Evolutionary conservation across 805 yeast species (phyloP).

Genomic region (Saccharomycopsis sp.): DNA sequence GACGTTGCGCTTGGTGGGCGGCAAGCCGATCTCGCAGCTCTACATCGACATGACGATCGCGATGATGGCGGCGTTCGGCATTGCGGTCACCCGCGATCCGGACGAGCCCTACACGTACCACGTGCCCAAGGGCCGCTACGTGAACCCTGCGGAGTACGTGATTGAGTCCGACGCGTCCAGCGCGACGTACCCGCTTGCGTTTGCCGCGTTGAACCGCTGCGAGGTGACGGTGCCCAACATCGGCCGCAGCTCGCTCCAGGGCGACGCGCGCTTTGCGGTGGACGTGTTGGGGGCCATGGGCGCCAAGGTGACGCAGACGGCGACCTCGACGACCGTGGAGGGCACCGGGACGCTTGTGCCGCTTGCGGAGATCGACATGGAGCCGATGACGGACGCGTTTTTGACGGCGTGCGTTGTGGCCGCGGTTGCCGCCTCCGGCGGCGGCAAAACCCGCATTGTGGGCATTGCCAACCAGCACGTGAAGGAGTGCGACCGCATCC

Average conservation of each 20-base stretch:
- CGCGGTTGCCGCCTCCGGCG: constrained; percentile 61
- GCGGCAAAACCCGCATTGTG: constrained; percentile 63
- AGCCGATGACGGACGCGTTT: constrained; percentile 99
- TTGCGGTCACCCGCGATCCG: constrained; percentile 60
- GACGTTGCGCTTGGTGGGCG: constrained; percentile 84
- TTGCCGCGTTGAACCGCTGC: constrained; percentile 94
- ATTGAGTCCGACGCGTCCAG: constrained; percentile 97
- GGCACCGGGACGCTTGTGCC: constrained; percentile 82
- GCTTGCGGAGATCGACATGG: constrained; percentile 83
- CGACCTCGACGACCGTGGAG: constrained; percentile 80
- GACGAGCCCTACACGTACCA: constrained; percentile 80
- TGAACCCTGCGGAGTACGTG: constrained; percentile 76
- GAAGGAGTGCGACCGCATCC: constrained; percentile 93
- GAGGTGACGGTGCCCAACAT: constrained; percentile 91
- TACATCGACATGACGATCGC: constrained; percentile 96
- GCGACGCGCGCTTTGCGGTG: constrained; percentile 93
- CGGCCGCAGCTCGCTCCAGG: constrained; percentile 87
- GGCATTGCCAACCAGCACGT: constrained; percentile 99
- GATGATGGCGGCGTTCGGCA: constrained; percentile 90
- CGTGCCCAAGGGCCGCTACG: constrained; percentile 78
- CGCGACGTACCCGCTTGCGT: constrained; percentile 95
- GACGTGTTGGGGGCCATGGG: constrained; percentile 96
- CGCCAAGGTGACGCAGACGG: constrained; percentile 77
- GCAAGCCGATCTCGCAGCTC: constrained; percentile 92
- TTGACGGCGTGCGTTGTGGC: constrained; percentile 95